phyloP scores from a whole-genome alignment of 2,329 filamentous ascomycete species.

The Tolypocladium sp. region DNA sequence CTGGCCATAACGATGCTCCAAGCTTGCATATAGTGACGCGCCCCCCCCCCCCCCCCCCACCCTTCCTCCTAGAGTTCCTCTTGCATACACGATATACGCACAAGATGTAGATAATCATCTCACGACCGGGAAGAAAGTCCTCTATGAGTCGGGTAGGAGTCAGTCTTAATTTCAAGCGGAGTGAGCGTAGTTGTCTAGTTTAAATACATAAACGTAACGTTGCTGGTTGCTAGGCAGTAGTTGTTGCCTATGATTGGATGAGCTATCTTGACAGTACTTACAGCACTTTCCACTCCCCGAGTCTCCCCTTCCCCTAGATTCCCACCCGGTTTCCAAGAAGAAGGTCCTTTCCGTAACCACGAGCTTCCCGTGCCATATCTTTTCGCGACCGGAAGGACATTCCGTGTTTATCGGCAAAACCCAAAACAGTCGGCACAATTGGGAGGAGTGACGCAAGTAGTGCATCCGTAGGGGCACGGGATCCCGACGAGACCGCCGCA shows the following conservation, averaged over 20 bases:
- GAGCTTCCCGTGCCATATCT: neutral
- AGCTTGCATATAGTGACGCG: no score
- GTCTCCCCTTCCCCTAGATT: neutral
- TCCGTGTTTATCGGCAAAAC: neutral
- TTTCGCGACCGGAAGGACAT: neutral
- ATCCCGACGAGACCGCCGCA: neutral
- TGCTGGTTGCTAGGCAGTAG: neutral
- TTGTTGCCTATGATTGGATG: neutral
- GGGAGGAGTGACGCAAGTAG: neutral
- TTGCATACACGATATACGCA: no score
- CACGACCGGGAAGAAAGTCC: no score
- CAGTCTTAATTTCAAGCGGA: no score
- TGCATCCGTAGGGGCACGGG: neutral
- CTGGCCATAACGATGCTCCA: no score
- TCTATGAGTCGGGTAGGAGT: no score
- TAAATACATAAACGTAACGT: no score
- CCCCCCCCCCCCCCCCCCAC: no score
- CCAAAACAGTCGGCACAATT: neutral
- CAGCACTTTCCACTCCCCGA: neutral
- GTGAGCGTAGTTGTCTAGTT: no score
- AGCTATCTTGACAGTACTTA: neutral
- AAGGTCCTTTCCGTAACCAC: neutral
- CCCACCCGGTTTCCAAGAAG: neutral
- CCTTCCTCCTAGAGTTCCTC: no score
- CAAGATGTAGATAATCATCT: no score